Percentiles rank a stretch among this genome's conserved stretches.
phyloP scores from a whole-genome alignment of 2,329 filamentous ascomycete genomes.

The Sarocladiaceae sp. region DNA sequence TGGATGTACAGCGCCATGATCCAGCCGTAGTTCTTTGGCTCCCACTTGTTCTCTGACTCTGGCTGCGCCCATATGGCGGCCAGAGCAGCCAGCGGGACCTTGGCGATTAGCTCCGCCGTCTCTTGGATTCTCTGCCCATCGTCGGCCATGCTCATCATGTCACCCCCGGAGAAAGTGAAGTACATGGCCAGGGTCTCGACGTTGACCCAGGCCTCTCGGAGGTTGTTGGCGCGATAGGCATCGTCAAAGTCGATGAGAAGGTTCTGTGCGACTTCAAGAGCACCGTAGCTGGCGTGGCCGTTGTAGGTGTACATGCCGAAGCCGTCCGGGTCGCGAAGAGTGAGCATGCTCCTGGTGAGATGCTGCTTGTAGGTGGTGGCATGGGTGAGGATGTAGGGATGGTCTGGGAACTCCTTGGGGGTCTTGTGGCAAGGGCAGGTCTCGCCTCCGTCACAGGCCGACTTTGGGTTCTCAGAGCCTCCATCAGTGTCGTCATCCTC shows the following conservation, averaged over 20 bases:
- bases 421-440: conserved; percentile 26
- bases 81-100: conserved; percentile 33
- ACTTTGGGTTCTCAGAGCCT: conserved; percentile 1
- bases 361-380: conserved; percentile 23
- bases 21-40: conserved; percentile 25
- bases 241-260: conserved; percentile 32
- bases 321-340: conserved; percentile 8
- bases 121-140: conserved; percentile 20
- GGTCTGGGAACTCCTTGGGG: conserved; percentile 22
- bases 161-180: conserved; percentile 15
- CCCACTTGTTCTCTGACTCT: conserved; percentile 20
- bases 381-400: conserved; percentile 24
- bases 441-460: conserved; percentile 20
- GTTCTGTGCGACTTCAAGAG: conserved; percentile 28
- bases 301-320: conserved; percentile 37
- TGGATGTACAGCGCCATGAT: conserved; percentile 31
- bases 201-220: conserved; percentile 33
- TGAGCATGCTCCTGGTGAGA: conserved; percentile 14
- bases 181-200: conserved; percentile 31
- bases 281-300: conserved; percentile 30
- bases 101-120: conserved; percentile 8
- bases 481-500: conserved; percentile 12
- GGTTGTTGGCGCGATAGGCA: conserved; percentile 19
- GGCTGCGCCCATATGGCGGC: conserved; percentile 13
- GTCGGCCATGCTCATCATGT: conserved; percentile 14